phyloP scores from a whole-genome alignment of 495 filamentous ascomycete species.

The Staphylotrichum longicolle region DNA sequence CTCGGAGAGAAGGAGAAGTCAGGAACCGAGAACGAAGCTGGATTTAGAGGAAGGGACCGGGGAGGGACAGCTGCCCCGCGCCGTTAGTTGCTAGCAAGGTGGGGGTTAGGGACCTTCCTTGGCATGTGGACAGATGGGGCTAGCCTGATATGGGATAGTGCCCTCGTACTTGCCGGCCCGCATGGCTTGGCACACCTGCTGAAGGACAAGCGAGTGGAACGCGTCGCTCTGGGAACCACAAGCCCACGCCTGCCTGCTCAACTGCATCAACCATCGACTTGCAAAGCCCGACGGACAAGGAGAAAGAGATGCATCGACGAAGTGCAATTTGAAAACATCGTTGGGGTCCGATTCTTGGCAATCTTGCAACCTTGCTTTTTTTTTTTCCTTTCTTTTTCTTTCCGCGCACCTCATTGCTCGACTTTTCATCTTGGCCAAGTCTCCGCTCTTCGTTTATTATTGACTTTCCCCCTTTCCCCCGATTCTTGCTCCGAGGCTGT shows the following conservation, averaged over 20 bases:
- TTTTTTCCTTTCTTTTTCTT: background rate
- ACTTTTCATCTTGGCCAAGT: slow-evolving; percentile 2
- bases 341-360: background rate
- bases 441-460: background rate
- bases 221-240: slow-evolving; percentile 13
- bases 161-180: background rate
- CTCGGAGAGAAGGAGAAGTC: background rate
- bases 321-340: slow-evolving; percentile 1
- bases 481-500: slow-evolving; percentile 8
- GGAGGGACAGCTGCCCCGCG: background rate
- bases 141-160: no score
- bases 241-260: background rate
- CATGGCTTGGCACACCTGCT: no score
- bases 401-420: no score
- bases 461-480: background rate
- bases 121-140: no score
- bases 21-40: background rate
- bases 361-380: slow-evolving; percentile 2
- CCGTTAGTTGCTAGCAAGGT: no score
- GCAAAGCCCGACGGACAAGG: background rate
- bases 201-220: background rate
- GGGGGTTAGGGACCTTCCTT: no score
- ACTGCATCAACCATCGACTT: no score
- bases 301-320: slow-evolving; percentile 2
- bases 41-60: background rate